Conservation (phyloP, 257 asterid species). For the Nicotiana noctiflora region DNA sequence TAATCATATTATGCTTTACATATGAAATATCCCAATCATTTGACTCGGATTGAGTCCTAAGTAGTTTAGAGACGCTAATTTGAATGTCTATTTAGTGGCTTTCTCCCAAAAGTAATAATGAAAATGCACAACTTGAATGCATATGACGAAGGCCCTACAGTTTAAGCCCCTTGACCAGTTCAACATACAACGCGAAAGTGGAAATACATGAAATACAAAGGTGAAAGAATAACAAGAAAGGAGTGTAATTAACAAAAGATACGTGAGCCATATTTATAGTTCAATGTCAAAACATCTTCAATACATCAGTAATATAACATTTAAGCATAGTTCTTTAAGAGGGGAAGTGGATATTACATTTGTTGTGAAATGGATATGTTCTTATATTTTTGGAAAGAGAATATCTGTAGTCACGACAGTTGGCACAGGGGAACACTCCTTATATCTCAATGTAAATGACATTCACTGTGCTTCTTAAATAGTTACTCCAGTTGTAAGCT, state of each 20-base stretch:
- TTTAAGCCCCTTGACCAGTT: not conserved
- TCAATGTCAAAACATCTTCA: constrained; percentile 18
- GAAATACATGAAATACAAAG: not conserved
- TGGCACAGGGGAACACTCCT: constrained; percentile 22
- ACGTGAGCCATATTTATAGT: not conserved
- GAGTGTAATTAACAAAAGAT: not conserved
- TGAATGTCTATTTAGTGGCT: constrained; percentile 7
- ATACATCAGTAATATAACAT: constrained; percentile 32
- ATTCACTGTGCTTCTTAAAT: constrained; percentile 19
- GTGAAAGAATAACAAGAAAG: constrained; percentile 2
- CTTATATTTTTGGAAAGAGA: constrained; percentile 45
- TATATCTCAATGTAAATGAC: constrained; percentile 26
- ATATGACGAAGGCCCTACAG: not conserved
- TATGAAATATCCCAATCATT: not conserved
- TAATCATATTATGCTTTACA: not conserved
- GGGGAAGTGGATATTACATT: not conserved
- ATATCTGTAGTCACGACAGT: constrained; percentile 32
- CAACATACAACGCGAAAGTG: not conserved
- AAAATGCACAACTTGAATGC: constrained; percentile 1
- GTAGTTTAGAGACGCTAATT: constrained; percentile 12
- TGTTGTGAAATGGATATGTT: constrained; percentile 38
- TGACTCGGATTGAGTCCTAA: constrained; percentile 6
- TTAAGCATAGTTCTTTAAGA: constrained; percentile 37
- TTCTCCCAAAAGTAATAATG: constrained; percentile 2
- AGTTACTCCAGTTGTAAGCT: constrained; percentile 12